These are phyloP conservation scores for Evernia prunastri DNA, from an alignment of 495 filamentous ascomycete species.

Conservation along the genomic window DNA sequence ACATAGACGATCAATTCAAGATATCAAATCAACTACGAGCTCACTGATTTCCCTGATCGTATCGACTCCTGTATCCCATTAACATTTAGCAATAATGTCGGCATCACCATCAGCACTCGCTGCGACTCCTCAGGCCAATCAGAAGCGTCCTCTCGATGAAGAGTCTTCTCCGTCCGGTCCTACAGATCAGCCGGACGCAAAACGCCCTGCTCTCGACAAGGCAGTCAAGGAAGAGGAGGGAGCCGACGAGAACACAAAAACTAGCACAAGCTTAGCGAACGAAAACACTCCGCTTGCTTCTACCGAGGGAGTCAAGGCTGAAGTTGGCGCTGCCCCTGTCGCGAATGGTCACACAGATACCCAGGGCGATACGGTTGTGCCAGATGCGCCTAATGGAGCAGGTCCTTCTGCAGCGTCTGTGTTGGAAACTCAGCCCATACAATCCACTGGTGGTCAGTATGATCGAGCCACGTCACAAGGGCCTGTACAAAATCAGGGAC, in stretches of 20 bases:
- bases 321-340: conserved; percentile 42
- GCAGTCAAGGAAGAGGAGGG: conserved; percentile 54
- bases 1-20: conserved; percentile 69
- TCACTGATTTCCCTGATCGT: conserved; percentile 26
- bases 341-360: conserved; percentile 44
- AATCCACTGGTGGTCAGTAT: conserved; percentile 55
- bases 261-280: conserved; percentile 34
- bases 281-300: conserved; percentile 31
- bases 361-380: conserved; percentile 62
- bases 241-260: conserved; percentile 37
- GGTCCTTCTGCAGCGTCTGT: conserved; percentile 30
- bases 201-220: conserved; percentile 94
- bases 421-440: conserved; percentile 55
- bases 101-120: conserved; percentile 53
- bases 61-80: conserved; percentile 18
- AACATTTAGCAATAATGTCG: conserved; percentile 45
- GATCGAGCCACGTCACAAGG: conserved; percentile 46
- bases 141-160: conserved; percentile 95
- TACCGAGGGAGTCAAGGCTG: conserved; percentile 41
- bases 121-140: conserved; percentile 45
- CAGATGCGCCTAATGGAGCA: conserved; percentile 60
- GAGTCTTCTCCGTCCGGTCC: conserved; percentile 87
- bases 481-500: conserved; percentile 42
- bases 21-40: conserved; percentile 36
- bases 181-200: conserved; percentile 90